phyloP scores from a whole-genome alignment of 352 stramenopile species.

The Globisporangium rhizosaccharum region DNA sequence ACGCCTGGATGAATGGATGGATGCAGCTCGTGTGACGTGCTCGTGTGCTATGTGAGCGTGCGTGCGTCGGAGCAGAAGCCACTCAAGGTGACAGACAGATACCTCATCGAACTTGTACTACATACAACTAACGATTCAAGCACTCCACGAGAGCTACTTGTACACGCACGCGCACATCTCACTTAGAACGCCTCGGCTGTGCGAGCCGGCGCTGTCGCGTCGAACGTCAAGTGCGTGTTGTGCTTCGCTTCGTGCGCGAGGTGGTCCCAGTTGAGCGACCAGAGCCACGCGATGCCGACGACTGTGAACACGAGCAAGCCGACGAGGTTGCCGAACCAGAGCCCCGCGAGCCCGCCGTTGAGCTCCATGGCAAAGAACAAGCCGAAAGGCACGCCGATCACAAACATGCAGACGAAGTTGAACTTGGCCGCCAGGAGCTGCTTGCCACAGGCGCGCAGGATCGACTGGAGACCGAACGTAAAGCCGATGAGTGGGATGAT shows the following conservation, averaged over 20 bases:
- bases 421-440: slow-evolving; percentile 14
- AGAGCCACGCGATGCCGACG: slow-evolving; percentile 18
- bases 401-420: slow-evolving; percentile 17
- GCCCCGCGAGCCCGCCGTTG: slow-evolving; percentile 13
- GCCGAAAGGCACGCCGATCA: slow-evolving; percentile 20
- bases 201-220: no score
- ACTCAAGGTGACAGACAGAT: no score
- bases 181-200: no score
- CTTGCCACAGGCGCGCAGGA: slow-evolving; percentile 15
- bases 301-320: slow-evolving; percentile 13
- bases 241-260: slow-evolving; percentile 12
- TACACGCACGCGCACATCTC: no score
- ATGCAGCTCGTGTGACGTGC: no score
- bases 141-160: no score
- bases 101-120: no score
- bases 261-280: slow-evolving; percentile 5
- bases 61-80: no score
- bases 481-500: slow-evolving; percentile 13
- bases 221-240: slow-evolving; percentile 8
- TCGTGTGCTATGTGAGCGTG: no score
- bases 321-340: slow-evolving; percentile 19
- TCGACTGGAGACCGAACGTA: slow-evolving; percentile 10
- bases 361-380: slow-evolving; percentile 15
- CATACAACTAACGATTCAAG: no score
- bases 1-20: no score